Evolutionary conservation across 2,329 filamentous ascomycete species (phyloP), one percentile per base, ranked within the genome.

Genomic region (Phaeosphaeria sp.): DNA sequence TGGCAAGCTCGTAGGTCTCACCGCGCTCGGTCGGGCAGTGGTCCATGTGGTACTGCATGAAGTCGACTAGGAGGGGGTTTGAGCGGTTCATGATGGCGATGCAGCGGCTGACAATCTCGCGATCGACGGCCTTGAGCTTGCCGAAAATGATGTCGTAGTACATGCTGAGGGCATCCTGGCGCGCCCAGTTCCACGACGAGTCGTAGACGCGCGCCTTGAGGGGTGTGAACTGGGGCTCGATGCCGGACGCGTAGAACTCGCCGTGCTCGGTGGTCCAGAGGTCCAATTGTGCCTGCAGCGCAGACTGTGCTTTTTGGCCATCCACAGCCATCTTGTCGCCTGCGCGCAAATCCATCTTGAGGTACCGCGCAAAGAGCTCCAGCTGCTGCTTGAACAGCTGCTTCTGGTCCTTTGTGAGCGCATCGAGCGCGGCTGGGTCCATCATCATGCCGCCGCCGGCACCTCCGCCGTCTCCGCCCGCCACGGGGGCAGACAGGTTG

Each of bases 21-120:
- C 95, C 95, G 50, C 94, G 90, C 74, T 99, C 93, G 0, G 93
- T 93, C 0, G 95, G 95, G 82, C 94, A 98, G 82, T 98, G 95
- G 73, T 99, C 95, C 73, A 99, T 99, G 81, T 99, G 95, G 72
- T 99, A 98, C 77, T 99, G 95, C 95, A 99, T 99, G 80, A 97
- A 99, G 69, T 99, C 94, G 57, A 99, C 86, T 1, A 99, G 87
- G 36, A 92, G 90, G 2, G 95, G 95, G 77, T 98, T 99, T 33
- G 95, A 97, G 62, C 95, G 91, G 83, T 97, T 99, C 95, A 99
- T 99, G 80, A 99, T 95, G 67, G 92, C 91, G 74, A 99, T 98
- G 81, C 95, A 99, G 77, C 93, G 93, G 80, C 93, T 97, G 75
- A 99, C 95, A 71, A 98, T 99, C 79, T 99, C 95, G 63, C 95